phyloP scores from a whole-genome alignment of 1,139 yeast species.

The Suhomyces choctaworum region DNA sequence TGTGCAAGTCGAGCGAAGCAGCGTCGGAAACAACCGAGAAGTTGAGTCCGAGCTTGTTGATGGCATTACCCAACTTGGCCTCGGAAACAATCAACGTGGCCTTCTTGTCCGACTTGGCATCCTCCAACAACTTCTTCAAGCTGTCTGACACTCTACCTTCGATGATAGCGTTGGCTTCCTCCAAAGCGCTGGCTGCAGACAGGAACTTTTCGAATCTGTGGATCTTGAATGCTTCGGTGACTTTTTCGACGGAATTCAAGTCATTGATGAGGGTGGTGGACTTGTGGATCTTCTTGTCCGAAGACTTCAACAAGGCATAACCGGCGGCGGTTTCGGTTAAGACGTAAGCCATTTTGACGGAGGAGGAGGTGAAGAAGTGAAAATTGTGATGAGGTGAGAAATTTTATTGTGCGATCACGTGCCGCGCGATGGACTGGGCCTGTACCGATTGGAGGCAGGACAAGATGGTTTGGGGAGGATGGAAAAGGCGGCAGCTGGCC shows the following conservation, averaged over 20 bases:
- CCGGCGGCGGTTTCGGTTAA: constrained; percentile 99
- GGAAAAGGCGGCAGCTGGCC: too few species aligned
- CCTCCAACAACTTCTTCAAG: constrained; percentile 73
- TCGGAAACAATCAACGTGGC: constrained; percentile 90
- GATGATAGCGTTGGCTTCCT: constrained; percentile 87
- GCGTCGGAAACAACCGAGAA: constrained; percentile 92
- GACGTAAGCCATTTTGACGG: constrained; percentile 74
- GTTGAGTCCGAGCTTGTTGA: constrained; percentile 89
- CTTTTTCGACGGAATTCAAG: constrained; percentile 81
- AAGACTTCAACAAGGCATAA: constrained; percentile 93
- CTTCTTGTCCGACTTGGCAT: constrained; percentile 85
- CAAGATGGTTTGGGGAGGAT: too few species aligned
- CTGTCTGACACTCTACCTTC: constrained; percentile 93
- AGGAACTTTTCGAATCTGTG: constrained; percentile 93
- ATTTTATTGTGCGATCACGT: constrained; percentile 14
- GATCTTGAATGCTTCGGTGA: constrained; percentile 76
- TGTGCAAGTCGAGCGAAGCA: constrained; percentile 88
- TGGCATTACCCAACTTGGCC: constrained; percentile 93
- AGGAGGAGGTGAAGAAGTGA: constrained; percentile 10
- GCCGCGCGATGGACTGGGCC: background rate
- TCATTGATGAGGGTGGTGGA: constrained; percentile 74
- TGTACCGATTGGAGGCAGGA: too few species aligned
- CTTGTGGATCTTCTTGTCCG: constrained; percentile 95
- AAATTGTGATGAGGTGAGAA: constrained; percentile 27
- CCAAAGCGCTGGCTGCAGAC: constrained; percentile 94